Evolutionary conservation across 148 eudicot genomes (phyloP).

Genomic region (Pharnaceum exiguum): DNA sequence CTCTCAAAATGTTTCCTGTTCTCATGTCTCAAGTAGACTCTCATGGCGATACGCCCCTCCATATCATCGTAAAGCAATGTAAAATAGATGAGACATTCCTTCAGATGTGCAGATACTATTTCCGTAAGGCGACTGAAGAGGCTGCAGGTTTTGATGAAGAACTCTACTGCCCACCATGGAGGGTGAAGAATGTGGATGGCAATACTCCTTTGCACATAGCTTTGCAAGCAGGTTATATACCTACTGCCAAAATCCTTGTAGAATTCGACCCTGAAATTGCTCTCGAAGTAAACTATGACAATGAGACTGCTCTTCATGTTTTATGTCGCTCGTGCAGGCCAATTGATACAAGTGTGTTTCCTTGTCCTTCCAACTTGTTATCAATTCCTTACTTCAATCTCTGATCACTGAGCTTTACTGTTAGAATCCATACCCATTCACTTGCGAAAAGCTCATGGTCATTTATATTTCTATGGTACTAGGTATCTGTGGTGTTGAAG

Average conservation of each 20-base stretch:
- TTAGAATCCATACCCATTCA: no score
- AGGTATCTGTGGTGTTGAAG: background rate
- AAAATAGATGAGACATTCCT: background rate
- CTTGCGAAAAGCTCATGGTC: no score
- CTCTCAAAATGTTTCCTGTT: slow-evolving; percentile 1
- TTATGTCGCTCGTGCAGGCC: background rate
- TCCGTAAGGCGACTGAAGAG: background rate
- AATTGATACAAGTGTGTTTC: no score
- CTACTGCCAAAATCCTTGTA: background rate
- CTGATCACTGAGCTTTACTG: no score
- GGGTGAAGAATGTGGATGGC: slow-evolving; percentile 15
- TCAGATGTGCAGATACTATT: background rate
- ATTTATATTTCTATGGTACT: no score
- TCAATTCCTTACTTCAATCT: no score
- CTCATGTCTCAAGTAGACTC: slow-evolving; percentile 1
- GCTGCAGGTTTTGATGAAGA: background rate
- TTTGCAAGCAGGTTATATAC: background rate
- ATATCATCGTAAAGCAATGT: background rate
- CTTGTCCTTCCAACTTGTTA: no score
- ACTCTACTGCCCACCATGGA: slow-evolving; percentile 14
- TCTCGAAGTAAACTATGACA: background rate
- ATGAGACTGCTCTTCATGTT: slow-evolving; percentile 18
- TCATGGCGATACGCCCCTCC: slow-evolving; percentile 14
- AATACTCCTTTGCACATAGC: slow-evolving; percentile 16
- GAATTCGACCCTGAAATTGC: background rate